phyloP scores from a whole-genome alignment of 345 rosid genomes.

The Camelina sativa region DNA sequence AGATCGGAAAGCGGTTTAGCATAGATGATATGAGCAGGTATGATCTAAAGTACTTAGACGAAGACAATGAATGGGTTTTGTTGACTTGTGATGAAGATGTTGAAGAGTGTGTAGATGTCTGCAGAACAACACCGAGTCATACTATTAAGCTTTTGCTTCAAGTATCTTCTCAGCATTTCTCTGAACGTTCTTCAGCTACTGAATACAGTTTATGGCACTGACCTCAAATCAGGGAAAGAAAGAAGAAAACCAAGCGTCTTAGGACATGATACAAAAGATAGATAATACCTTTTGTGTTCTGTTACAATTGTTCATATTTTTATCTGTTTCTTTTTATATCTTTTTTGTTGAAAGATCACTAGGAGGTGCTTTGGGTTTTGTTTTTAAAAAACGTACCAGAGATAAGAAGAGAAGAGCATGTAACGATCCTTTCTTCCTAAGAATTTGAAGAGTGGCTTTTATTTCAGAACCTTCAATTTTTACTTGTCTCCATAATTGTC shows the following conservation, averaged over 20 bases:
- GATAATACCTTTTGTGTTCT: constrained; percentile 26
- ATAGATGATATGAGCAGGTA: constrained; percentile 60
- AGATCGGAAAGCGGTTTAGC: constrained; percentile 70
- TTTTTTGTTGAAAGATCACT: not conserved
- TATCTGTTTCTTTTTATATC: not conserved
- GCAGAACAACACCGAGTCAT: constrained; percentile 52
- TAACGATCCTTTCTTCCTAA: constrained; percentile 37
- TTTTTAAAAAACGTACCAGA: constrained; percentile 28
- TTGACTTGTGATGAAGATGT: constrained; percentile 89
- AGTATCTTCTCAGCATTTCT: constrained; percentile 58
- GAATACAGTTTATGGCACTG: constrained; percentile 43
- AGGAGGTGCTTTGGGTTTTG: constrained; percentile 33
- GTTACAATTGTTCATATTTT: constrained; percentile 35
- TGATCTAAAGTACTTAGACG: constrained; percentile 89
- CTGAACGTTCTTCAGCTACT: constrained; percentile 51
- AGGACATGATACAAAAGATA: constrained; percentile 23
- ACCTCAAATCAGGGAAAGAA: constrained; percentile 13
- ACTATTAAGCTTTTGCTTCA: constrained; percentile 73
- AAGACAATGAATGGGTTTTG: constrained; percentile 92
- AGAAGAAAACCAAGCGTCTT: constrained; percentile 14
- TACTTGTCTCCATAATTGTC: constrained; percentile 17
- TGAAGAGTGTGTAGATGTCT: constrained; percentile 78
- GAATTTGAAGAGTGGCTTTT: not conserved
- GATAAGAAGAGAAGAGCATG: constrained; percentile 35
- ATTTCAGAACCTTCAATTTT: not conserved